Base-by-base conservation (phyloP, 352 stramenopile species). In the Phytophthora constricta region DNA sequence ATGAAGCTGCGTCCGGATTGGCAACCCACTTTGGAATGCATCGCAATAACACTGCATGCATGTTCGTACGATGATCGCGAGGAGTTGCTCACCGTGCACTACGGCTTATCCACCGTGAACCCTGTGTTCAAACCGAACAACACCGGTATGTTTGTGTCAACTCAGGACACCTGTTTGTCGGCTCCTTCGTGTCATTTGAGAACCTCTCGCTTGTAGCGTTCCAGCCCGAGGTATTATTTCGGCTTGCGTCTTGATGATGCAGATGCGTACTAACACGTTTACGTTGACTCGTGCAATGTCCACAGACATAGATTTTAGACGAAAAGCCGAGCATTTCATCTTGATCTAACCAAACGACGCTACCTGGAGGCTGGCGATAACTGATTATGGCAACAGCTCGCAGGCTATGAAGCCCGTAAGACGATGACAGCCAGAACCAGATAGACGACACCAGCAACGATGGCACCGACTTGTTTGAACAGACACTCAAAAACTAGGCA, bases 131-230 rank as follows among this genome's bases (percentile, higher is more conserved):
- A 97, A 45, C 82, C 90, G 20, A 93, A 92, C 52, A 79, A 82
- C 59, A 85, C 68, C 4, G 91, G 94, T 13, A 98, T 62, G 85
- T 94, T 7, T 98, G 96, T 61, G 84, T 97, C 8, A 96, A 89
- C 47, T 99, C 96, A 42, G 88, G 91, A 9, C 96, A 99, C 59
- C 94, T 90, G 14, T 99, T 99, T 65, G 73, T 98, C n/a, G 89
- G 96, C n/a, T 98, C 89, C 1, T 98, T 98, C 54, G 72, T 98
- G 20, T n/a, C n/a, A n/a, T n/a, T n/a, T n/a, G n/a, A n/a, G n/a
- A n/a, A n/a, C n/a, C n/a, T n/a, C n/a, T n/a, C 96, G 33, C 83
- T 99, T 2, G 94, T 99, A 23, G 94, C 99, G 70, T 99, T 99
- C 63, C 80, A 93, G 52, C 87, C 87, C 2, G 68, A 68, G 67